A percentile compares a stretch with the other conserved stretches of the same genome.
Evolutionary conservation across 2,329 filamentous ascomycete species (phyloP).

Genomic region (Fusarium humuli): DNA sequence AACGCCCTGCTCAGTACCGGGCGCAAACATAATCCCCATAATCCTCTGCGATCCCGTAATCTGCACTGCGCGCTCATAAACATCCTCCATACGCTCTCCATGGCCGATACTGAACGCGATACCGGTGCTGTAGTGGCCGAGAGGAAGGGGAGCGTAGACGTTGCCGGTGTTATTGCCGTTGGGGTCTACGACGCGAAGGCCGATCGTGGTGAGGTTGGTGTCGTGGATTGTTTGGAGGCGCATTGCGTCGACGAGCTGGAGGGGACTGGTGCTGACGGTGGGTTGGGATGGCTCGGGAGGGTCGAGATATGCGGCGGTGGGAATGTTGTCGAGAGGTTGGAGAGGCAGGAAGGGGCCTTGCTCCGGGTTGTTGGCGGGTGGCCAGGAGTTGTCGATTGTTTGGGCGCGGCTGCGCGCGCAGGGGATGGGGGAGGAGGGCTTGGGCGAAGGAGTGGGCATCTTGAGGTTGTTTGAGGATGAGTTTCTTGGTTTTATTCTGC

Average conservation of each 20-base stretch:
- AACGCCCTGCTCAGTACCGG: neutral
- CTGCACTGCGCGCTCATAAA: neutral
- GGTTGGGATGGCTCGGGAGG: neutral
- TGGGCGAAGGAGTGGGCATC: neutral
- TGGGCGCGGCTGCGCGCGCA: neutral
- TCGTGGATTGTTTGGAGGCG: conserved; percentile 14
- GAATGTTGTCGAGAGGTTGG: accelerated
- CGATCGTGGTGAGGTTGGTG: neutral
- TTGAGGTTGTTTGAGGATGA: neutral
- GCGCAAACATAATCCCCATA: conserved; percentile 25
- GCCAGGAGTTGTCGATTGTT: neutral
- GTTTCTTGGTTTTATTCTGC: neutral
- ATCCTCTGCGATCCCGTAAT: neutral
- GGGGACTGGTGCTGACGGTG: neutral
- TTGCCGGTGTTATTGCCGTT: neutral
- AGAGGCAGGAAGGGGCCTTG: neutral
- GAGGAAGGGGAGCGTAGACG: conserved; percentile 3
- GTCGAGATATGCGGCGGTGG: neutral
- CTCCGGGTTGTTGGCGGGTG: neutral
- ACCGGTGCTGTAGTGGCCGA: conserved; percentile 1
- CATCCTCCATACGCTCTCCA: neutral
- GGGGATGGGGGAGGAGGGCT: neutral
- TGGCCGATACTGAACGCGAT: conserved; percentile 10
- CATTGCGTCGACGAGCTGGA: conserved; percentile 20
- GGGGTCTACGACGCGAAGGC: conserved; percentile 5